Evolutionary conservation across 306 rosid genomes (phyloP), one percentile per base, ranked within the genome.

Genomic region (Cicer yamashitae): DNA sequence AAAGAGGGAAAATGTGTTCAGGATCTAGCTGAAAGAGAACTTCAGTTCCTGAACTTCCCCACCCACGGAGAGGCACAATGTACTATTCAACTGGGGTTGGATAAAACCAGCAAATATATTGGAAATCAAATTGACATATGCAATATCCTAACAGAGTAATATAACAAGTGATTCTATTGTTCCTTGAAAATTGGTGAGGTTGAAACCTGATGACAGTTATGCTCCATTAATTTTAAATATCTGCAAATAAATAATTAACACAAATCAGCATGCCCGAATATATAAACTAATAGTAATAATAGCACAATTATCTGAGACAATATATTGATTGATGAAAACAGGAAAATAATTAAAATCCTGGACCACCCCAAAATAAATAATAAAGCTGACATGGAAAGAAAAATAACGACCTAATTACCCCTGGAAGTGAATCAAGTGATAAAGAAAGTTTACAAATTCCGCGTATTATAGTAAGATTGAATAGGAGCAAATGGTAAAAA

Each of bases 161-260:
- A 50, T 0, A 30, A 46, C 61, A 48, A 57, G 15, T 14, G 58
- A 73, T 74, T 50, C 43, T 10, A 39, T 67, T 46, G 14, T 45
- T 75, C 80, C 40, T 48, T 10, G 47, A 7, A 68, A 59, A 73
- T 48, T 48, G 65, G 17, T 41, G 71, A 72, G 50, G 69, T 70
- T 51, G 70, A 78, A 70, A 50, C 73, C 63, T 56, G 15, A 40
- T 54, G 65, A 51, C 60, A 54, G 34, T 57, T 63, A 52, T 12
- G 74, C 57, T 10, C 62, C 64, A 67, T 66, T 34, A 50, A 68
- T 12, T 12, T 67, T 22, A 51, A 59, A 30, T 43, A 60, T 67
- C 83, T 73, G 86, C 70, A 75, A 34, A 65, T 47, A n/a, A 78
- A 78, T 34, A 74, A 74, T 63, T 44, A 38, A 70, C 47, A 58